Conservation (phyloP, 2,329 filamentous ascomycete species). For the Penicillium sp. region DNA sequence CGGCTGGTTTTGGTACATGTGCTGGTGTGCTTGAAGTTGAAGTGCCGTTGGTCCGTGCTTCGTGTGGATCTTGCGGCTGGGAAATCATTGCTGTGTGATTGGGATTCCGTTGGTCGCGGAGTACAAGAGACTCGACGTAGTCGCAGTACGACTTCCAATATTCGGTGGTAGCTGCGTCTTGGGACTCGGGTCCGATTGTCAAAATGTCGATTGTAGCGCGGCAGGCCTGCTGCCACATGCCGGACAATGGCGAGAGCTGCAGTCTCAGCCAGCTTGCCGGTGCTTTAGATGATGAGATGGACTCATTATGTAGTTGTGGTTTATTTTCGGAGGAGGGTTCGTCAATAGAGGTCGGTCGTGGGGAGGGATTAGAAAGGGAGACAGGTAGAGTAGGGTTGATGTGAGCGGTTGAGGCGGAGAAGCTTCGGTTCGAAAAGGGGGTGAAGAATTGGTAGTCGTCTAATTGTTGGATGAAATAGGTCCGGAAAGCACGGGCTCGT, state of each 20-base stretch:
- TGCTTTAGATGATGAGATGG: conserved; percentile 6
- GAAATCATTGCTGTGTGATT: neutral
- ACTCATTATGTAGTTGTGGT: conserved; percentile 6
- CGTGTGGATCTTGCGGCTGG: neutral
- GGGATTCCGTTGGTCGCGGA: neutral
- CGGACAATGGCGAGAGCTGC: conserved; percentile 17
- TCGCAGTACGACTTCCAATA: conserved; percentile 3
- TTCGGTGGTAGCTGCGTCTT: neutral
- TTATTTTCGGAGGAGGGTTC: conserved; percentile 4
- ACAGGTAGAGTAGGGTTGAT: conserved; percentile 8
- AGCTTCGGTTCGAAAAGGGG: conserved; percentile 26
- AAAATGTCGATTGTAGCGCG: conserved; percentile 20
- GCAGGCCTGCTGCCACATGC: conserved; percentile 41
- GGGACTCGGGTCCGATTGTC: conserved; percentile 7
- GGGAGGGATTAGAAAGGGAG: conserved; percentile 15
- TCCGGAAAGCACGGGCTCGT: conserved; percentile 35
- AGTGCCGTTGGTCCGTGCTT: conserved; percentile 1
- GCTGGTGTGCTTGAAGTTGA: neutral
- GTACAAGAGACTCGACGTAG: conserved; percentile 7
- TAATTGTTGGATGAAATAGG: conserved; percentile 34
- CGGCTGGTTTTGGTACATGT: conserved; percentile 11
- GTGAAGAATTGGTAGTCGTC: conserved; percentile 32
- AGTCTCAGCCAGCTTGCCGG: conserved; percentile 1
- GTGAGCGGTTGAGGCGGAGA: conserved; percentile 9
- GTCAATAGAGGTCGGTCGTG: conserved; percentile 10